Percentiles rank a stretch among this genome's conserved stretches.
phyloP scores from a whole-genome alignment of 164 flowering plant species.

The Liriodendron chinense region DNA sequence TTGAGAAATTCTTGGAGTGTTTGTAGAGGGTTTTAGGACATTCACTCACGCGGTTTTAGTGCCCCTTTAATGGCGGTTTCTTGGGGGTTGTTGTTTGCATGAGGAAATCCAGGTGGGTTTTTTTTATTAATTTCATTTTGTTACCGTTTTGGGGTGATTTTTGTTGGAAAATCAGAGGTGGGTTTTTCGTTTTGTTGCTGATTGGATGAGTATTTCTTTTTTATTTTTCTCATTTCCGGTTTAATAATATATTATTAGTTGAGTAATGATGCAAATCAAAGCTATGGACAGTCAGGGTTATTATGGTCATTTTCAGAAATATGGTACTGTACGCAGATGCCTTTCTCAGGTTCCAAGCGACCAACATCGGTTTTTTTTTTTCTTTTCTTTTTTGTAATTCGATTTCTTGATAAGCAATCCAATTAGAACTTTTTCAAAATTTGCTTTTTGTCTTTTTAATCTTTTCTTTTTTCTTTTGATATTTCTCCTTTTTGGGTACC shows the following conservation, averaged over 20 bases:
- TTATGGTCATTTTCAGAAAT: background rate
- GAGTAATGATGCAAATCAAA: background rate
- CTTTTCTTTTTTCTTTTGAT: background rate
- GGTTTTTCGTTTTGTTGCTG: background rate
- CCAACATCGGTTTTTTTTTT: background rate
- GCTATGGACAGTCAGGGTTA: background rate
- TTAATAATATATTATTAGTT: too few species aligned
- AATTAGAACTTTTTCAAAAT: background rate
- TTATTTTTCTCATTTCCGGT: background rate
- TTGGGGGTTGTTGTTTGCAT: background rate
- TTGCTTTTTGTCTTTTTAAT: background rate
- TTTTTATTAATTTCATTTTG: background rate
- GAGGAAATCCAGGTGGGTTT: background rate
- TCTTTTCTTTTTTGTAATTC: background rate
- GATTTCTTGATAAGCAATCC: background rate
- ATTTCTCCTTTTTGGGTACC: background rate
- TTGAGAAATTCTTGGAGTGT: background rate
- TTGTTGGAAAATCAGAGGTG: background rate
- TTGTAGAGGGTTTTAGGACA: background rate
- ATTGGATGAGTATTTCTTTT: background rate
- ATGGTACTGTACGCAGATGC: background rate
- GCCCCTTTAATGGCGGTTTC: background rate
- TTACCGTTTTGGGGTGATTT: background rate
- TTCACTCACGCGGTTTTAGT: background rate
- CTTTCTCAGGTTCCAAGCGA: background rate